These are phyloP conservation scores for Cladophialophora bantiana DNA, from an alignment of 2,329 filamentous ascomycete species.

Conservation along the genomic window DNA sequence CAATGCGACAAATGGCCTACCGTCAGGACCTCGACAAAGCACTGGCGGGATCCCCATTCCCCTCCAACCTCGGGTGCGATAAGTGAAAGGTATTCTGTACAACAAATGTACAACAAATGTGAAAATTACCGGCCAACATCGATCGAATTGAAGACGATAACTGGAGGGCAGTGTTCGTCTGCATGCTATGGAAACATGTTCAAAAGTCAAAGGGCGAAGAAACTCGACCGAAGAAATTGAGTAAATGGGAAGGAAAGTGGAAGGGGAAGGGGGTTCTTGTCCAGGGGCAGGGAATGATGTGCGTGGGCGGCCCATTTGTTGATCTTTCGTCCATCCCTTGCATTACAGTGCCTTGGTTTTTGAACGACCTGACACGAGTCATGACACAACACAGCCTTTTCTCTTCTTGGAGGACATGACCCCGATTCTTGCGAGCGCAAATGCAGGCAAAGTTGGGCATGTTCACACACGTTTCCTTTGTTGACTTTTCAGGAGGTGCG, in stretches of 20 bases:
- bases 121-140: slow-evolving; percentile 6
- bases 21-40: slow-evolving; percentile 32
- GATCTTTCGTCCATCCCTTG: slow-evolving; percentile 24
- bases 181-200: slow-evolving; percentile 13
- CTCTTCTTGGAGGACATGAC: slow-evolving; percentile 7
- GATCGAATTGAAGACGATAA: slow-evolving; percentile 7
- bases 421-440: slow-evolving; percentile 5
- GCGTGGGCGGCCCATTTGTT: slow-evolving; percentile 10
- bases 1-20: slow-evolving; percentile 28
- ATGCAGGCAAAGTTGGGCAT: neutral
- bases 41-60: slow-evolving; percentile 29
- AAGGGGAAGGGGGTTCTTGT: neutral
- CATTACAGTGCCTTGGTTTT: slow-evolving; percentile 26
- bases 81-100: slow-evolving; percentile 8
- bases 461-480: slow-evolving; percentile 12
- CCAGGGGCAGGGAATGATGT: neutral
- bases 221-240: slow-evolving; percentile 2
- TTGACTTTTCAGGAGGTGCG: slow-evolving; percentile 1
- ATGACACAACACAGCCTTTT: slow-evolving; percentile 27
- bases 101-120: slow-evolving; percentile 57
- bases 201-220: slow-evolving; percentile 2
- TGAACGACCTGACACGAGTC: slow-evolving; percentile 28
- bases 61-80: slow-evolving; percentile 30
- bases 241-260: neutral
- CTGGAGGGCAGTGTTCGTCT: slow-evolving; percentile 2